Conservation (phyloP, 805 yeast genomes). For the Zygosaccharomyces bisporus region DNA sequence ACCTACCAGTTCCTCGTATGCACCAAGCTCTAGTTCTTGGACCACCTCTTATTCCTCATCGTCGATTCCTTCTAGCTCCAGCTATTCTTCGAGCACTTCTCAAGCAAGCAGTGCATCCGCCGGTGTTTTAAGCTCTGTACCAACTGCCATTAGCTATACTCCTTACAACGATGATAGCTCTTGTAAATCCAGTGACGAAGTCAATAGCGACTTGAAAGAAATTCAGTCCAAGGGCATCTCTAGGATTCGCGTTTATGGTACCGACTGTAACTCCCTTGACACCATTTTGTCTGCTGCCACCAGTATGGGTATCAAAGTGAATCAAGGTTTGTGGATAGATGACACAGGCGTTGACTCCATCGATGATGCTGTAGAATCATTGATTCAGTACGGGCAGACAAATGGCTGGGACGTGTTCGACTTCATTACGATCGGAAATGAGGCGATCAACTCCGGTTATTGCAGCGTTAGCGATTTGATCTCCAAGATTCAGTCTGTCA, state of each 20-base stretch:
- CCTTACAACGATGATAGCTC: slow-evolving; percentile 69
- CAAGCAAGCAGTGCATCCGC: slow-evolving; percentile 26
- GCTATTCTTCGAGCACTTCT: slow-evolving; percentile 26
- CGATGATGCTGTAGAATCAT: slow-evolving; percentile 51
- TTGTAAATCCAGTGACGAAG: slow-evolving; percentile 59
- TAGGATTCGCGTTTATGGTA: slow-evolving; percentile 75
- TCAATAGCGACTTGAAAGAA: slow-evolving; percentile 53
- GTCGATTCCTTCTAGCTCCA: slow-evolving; percentile 15
- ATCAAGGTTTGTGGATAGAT: slow-evolving; percentile 85
- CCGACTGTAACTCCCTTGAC: slow-evolving; percentile 70
- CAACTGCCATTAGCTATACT: slow-evolving; percentile 64
- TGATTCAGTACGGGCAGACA: slow-evolving; percentile 50
- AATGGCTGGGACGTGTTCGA: slow-evolving; percentile 73
- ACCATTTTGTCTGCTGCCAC: slow-evolving; percentile 61
- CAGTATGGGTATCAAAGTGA: slow-evolving; percentile 60
- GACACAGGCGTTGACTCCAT: slow-evolving; percentile 64
- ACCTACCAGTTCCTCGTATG: not conserved
- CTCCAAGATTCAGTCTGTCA: slow-evolving; percentile 61
- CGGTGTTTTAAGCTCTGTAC: slow-evolving; percentile 38
- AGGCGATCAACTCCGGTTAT: slow-evolving; percentile 67
- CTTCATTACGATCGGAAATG: slow-evolving; percentile 81
- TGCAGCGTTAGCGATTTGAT: slow-evolving; percentile 60
- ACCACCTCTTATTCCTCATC: slow-evolving; percentile 13
- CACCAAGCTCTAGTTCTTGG: slow-evolving; percentile 4
- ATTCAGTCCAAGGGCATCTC: slow-evolving; percentile 61